Conservation (phyloP, 345 rosid genomes). For the Eucalyptus cloeziana region DNA sequence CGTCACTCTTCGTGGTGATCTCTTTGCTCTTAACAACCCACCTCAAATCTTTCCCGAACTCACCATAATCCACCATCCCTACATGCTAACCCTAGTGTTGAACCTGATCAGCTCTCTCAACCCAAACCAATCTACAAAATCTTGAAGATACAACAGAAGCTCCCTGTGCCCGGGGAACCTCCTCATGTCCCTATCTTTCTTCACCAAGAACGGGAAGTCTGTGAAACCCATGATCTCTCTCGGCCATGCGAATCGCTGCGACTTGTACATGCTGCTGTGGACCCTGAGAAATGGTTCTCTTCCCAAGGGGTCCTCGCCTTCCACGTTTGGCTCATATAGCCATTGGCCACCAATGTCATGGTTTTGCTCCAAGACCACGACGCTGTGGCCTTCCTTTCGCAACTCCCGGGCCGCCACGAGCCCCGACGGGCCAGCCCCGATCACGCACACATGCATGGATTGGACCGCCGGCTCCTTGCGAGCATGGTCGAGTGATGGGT, state of each 20-base stretch:
- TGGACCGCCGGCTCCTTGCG: not conserved
- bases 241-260: constrained; percentile 52
- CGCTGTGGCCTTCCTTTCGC: constrained; percentile 63
- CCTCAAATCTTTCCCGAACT: constrained; percentile 22
- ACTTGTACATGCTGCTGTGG: constrained; percentile 71
- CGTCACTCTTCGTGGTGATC: not conserved
- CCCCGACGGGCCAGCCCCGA: constrained; percentile 88
- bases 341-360: constrained; percentile 87
- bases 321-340: constrained; percentile 51
- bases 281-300: constrained; percentile 24
- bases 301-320: constrained; percentile 45
- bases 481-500: constrained; percentile 1
- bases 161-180: constrained; percentile 82
- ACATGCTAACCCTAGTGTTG: constrained; percentile 63
- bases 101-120: constrained; percentile 67
- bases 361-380: constrained; percentile 71
- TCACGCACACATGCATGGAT: constrained; percentile 52
- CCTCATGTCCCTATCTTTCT: constrained; percentile 69
- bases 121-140: constrained; percentile 59
- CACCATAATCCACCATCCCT: constrained; percentile 39
- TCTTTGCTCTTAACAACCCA: constrained; percentile 63
- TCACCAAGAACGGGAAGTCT: constrained; percentile 71
- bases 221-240: constrained; percentile 86
- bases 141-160: constrained; percentile 62
- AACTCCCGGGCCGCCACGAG: constrained; percentile 75